These are phyloP conservation scores for Eucalyptus melliodora DNA, from an alignment of 345 rosid species.

Conservation along the genomic window DNA sequence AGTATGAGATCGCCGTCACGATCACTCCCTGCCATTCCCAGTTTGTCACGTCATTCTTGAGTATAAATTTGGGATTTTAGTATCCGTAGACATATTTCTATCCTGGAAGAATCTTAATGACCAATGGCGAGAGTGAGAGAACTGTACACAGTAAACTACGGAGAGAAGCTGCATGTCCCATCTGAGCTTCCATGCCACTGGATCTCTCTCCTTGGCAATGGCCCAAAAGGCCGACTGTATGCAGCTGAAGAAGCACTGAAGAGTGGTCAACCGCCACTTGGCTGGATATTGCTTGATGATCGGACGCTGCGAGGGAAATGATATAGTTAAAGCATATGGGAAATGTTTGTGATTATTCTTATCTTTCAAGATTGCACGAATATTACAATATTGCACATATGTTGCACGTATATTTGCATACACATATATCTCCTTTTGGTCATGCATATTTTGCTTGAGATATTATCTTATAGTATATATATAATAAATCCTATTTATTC, in stretches of 20 bases:
- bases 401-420: no score
- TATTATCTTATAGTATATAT: no score
- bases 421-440: no score
- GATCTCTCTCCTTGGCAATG: constrained; percentile 39
- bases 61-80: background rate
- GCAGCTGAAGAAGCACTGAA: constrained; percentile 76
- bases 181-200: constrained; percentile 62
- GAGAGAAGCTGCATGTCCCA: constrained; percentile 71
- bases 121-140: background rate
- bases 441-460: no score
- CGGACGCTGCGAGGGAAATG: constrained; percentile 7
- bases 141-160: constrained; percentile 66
- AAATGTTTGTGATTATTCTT: no score
- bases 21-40: constrained; percentile 42
- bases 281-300: constrained; percentile 61
- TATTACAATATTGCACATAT: no score
- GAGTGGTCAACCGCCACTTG: constrained; percentile 49
- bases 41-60: background rate
- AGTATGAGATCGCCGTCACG: constrained; percentile 61
- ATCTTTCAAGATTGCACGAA: no score
- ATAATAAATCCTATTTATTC: no score
- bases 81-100: background rate
- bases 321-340: no score
- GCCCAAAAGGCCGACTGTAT: constrained; percentile 62
- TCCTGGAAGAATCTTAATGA: background rate